Evolutionary conservation across 2,329 filamentous ascomycete genomes (phyloP).

Genomic region (Tolypocladium tundrense): DNA sequence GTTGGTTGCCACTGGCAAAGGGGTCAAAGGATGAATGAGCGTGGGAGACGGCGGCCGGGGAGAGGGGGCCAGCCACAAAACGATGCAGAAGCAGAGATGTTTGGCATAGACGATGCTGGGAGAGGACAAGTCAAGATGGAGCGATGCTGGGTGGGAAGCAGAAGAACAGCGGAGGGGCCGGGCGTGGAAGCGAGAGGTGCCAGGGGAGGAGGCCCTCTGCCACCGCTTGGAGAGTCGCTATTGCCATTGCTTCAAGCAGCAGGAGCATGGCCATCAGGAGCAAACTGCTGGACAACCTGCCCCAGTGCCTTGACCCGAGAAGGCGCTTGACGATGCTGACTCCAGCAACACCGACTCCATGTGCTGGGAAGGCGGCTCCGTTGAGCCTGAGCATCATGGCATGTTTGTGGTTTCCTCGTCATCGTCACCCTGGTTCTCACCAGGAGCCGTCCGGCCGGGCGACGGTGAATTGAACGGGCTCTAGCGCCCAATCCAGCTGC

Average conservation of each 20-base stretch:
- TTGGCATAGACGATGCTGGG: neutral
- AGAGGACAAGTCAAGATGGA: neutral
- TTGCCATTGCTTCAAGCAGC: neutral
- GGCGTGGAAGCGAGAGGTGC: neutral
- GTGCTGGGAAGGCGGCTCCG: neutral
- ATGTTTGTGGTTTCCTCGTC: neutral
- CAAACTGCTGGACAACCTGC: too few relatives aligned
- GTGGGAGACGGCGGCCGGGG: neutral
- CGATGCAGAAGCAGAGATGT: constrained; percentile 2
- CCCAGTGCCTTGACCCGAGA: too few relatives aligned
- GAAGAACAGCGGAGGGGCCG: neutral
- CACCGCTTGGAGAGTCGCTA: neutral
- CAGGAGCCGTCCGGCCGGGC: too few relatives aligned
- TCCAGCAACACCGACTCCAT: neutral
- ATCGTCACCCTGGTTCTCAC: neutral
- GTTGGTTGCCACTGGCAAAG: neutral
- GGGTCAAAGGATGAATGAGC: neutral
- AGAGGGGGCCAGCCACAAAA: neutral
- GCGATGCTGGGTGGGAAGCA: neutral
- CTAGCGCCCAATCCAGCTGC: neutral
- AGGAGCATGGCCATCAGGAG: neutral
- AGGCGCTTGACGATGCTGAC: too few relatives aligned
- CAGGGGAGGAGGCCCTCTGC: neutral
- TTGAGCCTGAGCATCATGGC: too few relatives aligned
- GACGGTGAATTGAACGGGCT: neutral